Conservation (phyloP, 1,284 basidiomycete species). For the Moniliella sp. region DNA sequence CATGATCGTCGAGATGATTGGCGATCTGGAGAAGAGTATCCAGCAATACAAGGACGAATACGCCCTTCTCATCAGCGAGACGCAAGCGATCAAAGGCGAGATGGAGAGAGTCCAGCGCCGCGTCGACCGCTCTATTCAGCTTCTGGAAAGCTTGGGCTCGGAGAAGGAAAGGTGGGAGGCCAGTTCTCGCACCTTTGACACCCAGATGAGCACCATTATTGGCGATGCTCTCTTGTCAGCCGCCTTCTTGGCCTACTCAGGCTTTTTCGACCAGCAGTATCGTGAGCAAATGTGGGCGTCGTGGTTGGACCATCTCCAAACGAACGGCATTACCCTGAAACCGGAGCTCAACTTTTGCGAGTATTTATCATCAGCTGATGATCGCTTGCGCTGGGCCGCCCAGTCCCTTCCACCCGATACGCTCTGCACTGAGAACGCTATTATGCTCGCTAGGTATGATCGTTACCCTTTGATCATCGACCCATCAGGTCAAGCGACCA, state of each 20-base stretch:
- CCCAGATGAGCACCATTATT: slow-evolving; percentile 93
- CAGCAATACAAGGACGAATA: slow-evolving; percentile 91
- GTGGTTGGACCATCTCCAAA: slow-evolving; percentile 68
- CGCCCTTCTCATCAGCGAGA: slow-evolving; percentile 84
- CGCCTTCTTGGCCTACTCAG: slow-evolving; percentile 85
- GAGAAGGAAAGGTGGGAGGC: slow-evolving; percentile 82
- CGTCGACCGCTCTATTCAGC: slow-evolving; percentile 84
- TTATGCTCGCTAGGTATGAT: slow-evolving; percentile 84
- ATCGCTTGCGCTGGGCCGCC: slow-evolving; percentile 82
- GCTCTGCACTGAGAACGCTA: slow-evolving; percentile 88
- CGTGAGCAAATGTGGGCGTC: slow-evolving; percentile 90
- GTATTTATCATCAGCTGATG: slow-evolving; percentile 89
- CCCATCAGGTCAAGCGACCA: slow-evolving; percentile 88
- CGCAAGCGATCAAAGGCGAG: slow-evolving; percentile 84
- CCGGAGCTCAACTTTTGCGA: slow-evolving; percentile 74
- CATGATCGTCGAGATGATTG: slow-evolving; percentile 73
- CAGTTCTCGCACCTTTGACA: slow-evolving; percentile 84
- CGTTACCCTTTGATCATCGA: slow-evolving; percentile 95
- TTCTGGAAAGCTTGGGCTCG: slow-evolving; percentile 79
- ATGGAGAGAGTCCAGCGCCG: slow-evolving; percentile 95
- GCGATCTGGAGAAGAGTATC: slow-evolving; percentile 79
- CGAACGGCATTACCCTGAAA: slow-evolving; percentile 82
- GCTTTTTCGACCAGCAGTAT: slow-evolving; percentile 96
- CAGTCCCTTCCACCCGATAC: slow-evolving; percentile 83
- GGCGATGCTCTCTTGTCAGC: slow-evolving; percentile 89